Conservation (phyloP, 345 rosid genomes). For the Erucastrum elatum region DNA sequence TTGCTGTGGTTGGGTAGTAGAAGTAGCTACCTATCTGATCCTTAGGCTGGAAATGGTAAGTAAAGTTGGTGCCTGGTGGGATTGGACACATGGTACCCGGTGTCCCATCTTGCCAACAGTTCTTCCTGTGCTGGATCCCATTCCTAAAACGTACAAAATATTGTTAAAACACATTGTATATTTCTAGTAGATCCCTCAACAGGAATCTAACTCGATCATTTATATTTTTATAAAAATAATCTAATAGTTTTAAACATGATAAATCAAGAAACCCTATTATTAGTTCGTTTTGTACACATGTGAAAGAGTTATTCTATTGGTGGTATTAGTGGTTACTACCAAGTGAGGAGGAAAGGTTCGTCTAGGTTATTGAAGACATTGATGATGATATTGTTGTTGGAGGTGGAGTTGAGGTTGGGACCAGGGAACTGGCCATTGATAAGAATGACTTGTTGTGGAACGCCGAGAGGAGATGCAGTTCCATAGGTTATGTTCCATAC, state of each 20-base stretch:
- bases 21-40: neutral
- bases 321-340: neutral
- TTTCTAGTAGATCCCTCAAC: no score
- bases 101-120: neutral
- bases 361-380: neutral
- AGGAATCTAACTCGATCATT: no score
- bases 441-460: neutral
- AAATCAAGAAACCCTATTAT: neutral
- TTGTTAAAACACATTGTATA: no score
- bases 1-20: neutral
- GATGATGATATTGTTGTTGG: neutral
- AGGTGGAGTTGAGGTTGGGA: neutral
- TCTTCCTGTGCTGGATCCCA: neutral
- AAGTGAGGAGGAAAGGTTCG: neutral
- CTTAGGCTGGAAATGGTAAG: neutral
- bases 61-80: neutral
- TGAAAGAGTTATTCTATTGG: neutral
- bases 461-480: neutral
- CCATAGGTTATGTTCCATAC: neutral
- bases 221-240: no score
- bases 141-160: neutral
- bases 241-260: no score
- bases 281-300: neutral
- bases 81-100: neutral
- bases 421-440: neutral